Conservation (phyloP, 495 filamentous ascomycete species). For the Penicillium herquei region DNA sequence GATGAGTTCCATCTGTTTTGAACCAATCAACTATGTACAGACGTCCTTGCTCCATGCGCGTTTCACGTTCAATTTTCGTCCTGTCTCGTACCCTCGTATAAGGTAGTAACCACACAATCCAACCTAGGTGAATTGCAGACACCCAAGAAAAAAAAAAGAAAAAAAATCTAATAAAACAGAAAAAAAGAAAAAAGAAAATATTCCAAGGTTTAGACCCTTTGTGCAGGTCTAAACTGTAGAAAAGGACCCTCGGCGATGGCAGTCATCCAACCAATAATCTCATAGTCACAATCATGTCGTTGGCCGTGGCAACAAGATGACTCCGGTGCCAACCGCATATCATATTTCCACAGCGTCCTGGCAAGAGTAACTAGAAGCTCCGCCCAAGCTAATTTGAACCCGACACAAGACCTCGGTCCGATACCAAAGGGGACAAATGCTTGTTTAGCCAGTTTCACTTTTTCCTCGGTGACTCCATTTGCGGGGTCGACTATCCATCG, state of each 20-base stretch:
- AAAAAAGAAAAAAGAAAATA: too few species aligned
- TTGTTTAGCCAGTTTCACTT: slow-evolving; percentile 2
- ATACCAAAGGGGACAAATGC: slow-evolving; percentile 59
- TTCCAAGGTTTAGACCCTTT: too few species aligned
- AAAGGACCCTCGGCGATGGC: slow-evolving; percentile 9
- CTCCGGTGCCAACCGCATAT: slow-evolving; percentile 18
- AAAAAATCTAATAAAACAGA: background rate
- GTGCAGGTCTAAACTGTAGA: background rate
- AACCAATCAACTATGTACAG: too few species aligned
- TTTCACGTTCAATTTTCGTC: too few species aligned
- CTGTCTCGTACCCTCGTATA: too few species aligned
- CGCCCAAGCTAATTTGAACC: slow-evolving; percentile 55
- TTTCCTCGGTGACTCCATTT: slow-evolving; percentile 3
- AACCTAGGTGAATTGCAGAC: too few species aligned
- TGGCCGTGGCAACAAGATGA: slow-evolving; percentile 7
- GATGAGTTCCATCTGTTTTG: too few species aligned
- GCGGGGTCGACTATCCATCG: slow-evolving; percentile 51
- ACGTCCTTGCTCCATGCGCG: too few species aligned
- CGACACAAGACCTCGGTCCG: slow-evolving; percentile 58
- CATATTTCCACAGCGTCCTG: slow-evolving; percentile 14
- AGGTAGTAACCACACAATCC: too few species aligned
- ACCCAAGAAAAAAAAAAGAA: too few species aligned
- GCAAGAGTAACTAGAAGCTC: slow-evolving; percentile 37
- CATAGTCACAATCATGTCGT: slow-evolving; percentile 5
- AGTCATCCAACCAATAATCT: slow-evolving; percentile 7